These are phyloP conservation scores for Phytophthora sojae DNA, from an alignment of 352 stramenopile genomes.

Conservation along the genomic window DNA sequence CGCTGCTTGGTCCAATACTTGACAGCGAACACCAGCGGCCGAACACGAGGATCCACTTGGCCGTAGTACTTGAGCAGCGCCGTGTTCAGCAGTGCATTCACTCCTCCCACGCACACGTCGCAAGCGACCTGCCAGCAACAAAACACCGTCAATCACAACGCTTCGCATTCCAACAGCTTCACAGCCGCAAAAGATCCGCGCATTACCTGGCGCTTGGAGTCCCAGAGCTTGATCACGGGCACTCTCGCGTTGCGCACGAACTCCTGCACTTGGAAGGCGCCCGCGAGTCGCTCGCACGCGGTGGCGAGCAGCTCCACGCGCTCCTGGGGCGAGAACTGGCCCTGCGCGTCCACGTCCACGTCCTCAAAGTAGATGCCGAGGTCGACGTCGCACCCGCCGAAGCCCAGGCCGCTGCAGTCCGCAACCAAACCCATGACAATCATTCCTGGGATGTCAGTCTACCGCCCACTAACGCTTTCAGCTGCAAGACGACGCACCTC, in stretches of 20 bases:
- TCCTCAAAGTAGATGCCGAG: conserved; percentile 87
- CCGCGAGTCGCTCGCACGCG: conserved; percentile 49
- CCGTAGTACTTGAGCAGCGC: conserved; percentile 80
- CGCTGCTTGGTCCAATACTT: conserved; percentile 98
- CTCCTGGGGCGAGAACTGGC: conserved; percentile 65
- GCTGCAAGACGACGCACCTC: conserved; percentile 43
- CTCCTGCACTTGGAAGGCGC: conserved; percentile 67
- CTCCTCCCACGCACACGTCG: conserved; percentile 78
- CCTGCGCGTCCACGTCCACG: conserved; percentile 61
- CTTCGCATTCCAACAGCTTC: background rate
- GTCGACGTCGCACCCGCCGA: conserved; percentile 83
- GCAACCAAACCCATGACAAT: background rate
- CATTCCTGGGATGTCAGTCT: conserved; percentile 3
- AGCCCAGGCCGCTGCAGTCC: conserved; percentile 65
- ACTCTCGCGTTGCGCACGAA: conserved; percentile 81
- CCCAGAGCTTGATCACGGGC: conserved; percentile 84
- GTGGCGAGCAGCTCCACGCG: conserved; percentile 63
- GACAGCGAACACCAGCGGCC: conserved; percentile 95
- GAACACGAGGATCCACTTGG: conserved; percentile 77
- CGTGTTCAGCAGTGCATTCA: conserved; percentile 82
- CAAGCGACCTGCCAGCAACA: conserved; percentile 53
- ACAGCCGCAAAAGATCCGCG: background rate
- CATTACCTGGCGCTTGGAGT: conserved; percentile 56
- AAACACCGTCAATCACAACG: background rate
- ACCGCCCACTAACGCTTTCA: background rate